Conservation (phyloP, 441 rosid genomes). For the Omphalea diandra region DNA sequence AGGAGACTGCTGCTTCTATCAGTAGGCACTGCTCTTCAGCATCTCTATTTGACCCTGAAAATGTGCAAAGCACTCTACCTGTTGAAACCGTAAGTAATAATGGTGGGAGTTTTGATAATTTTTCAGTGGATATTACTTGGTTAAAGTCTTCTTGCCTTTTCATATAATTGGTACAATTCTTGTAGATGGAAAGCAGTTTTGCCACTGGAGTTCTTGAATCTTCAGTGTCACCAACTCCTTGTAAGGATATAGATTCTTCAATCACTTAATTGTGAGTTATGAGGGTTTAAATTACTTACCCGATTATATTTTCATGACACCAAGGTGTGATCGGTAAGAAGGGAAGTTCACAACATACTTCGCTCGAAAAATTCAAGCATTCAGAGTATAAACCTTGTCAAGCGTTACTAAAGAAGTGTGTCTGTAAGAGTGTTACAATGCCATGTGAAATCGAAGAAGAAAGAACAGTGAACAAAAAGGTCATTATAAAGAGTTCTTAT, state of each 20-base stretch:
- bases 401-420: conserved; percentile 36
- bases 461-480: conserved; percentile 34
- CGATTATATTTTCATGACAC: conserved; percentile 18
- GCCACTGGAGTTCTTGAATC: conserved; percentile 29
- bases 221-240: conserved; percentile 37
- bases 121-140: conserved; percentile 12
- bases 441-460: conserved; percentile 33
- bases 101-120: conserved; percentile 14
- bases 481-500: conserved; percentile 32
- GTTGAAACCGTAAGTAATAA: conserved; percentile 36
- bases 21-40: conserved; percentile 26
- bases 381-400: conserved; percentile 33
- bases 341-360: conserved; percentile 27
- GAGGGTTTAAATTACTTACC: conserved; percentile 12
- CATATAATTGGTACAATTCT: conserved; percentile 1
- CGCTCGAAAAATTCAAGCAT: conserved; percentile 27
- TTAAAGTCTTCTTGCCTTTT: conserved; percentile 3
- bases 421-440: conserved; percentile 26
- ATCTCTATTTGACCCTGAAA: conserved; percentile 26
- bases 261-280: conserved; percentile 10
- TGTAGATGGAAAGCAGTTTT: conserved; percentile 46
- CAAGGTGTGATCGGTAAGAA: conserved; percentile 30
- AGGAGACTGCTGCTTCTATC: conserved; percentile 38
- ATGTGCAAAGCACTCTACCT: conserved; percentile 22
- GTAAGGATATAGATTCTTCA: conserved; percentile 36